A percentile compares a stretch with the other conserved stretches of the same genome.
Conservation (phyloP, 2,329 filamentous ascomycete genomes). For the Neurospora crassa region DNA sequence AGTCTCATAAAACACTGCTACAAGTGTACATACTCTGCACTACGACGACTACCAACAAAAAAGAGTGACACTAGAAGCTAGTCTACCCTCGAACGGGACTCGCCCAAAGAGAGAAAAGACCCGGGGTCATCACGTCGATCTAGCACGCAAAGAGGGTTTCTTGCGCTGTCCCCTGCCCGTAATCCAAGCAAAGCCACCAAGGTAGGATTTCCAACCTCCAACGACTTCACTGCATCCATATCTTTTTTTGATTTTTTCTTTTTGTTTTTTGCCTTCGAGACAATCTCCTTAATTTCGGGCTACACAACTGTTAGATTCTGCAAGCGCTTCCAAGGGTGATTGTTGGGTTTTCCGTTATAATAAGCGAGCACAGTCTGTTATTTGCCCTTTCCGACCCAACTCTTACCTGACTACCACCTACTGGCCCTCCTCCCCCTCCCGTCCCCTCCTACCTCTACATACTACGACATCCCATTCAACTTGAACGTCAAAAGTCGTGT, state of each 20-base stretch:
- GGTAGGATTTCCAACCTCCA: background rate
- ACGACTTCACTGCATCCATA: background rate
- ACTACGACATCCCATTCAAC: background rate
- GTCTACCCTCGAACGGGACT: background rate
- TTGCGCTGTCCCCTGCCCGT: background rate
- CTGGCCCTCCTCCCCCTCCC: background rate
- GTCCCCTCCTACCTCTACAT: background rate
- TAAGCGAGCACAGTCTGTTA: background rate
- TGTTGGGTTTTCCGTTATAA: background rate
- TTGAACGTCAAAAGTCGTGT: background rate
- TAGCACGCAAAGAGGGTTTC: background rate
- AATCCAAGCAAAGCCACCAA: background rate
- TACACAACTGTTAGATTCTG: background rate
- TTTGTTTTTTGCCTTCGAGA: background rate
- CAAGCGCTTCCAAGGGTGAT: background rate
- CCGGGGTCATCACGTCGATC: background rate
- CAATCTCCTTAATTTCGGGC: background rate
- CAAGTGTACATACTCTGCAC: background rate
- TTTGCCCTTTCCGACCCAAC: background rate
- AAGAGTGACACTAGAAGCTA: background rate
- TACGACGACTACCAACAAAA: background rate
- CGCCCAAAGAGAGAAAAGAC: background rate
- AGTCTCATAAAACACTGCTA: background rate
- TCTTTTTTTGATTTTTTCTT: background rate
- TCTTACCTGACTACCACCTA: background rate